Base-by-base conservation (phyloP, 352 stramenopile genomes). In the Globisporangium nunn region DNA sequence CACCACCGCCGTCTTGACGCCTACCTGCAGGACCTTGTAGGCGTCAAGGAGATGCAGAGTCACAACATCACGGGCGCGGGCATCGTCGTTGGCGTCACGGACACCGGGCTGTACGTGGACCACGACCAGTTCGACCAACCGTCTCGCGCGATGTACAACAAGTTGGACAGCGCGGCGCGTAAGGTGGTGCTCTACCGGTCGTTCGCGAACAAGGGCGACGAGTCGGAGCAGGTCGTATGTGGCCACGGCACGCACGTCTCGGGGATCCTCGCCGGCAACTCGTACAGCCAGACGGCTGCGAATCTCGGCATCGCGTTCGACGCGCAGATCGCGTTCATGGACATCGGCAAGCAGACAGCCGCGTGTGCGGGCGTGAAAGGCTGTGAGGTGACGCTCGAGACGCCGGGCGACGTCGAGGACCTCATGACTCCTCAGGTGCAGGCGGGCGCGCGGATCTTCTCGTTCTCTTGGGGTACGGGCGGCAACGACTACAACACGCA, bases 221-320 rank as follows among this genome's bases (percentile, higher is more conserved):
- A 91, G 56, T 78, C 78, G 1, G 70, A 83, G 56, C 59, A 68
- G 10, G 55, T 84, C 8, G 77, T 70, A 40, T 91, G 81, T 44
- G 88, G 86, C 29, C 88, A 97, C 61, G 88, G 88, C 10, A 97
- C 88, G 2, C 88, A 97, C 66, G 87, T 97, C 10, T 82, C 78
- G 0, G 88, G 87, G 1, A 87, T 93, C 23, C 58, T 91, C 2
- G 81, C 76, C 0, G 88, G 88, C 8, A 88, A 70, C 45, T 85
- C 78, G 11, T 71, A 70, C 41, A 79, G 64, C 28, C 45, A 58
- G 17, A 58, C 61, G 31, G 58, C 71, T 31, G 58, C 50, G 15
- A 68, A 88, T 49, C 53, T 88, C 8, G 87, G 87, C 28, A 91
- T 90, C 44, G 88, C 87, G 8, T 85, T 79, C 10, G 84, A 73